A percentile compares a stretch with the other conserved stretches of the same genome.
Evolutionary conservation across 164 flowering plant species (phyloP).

Genomic region (Piper longum): DNA sequence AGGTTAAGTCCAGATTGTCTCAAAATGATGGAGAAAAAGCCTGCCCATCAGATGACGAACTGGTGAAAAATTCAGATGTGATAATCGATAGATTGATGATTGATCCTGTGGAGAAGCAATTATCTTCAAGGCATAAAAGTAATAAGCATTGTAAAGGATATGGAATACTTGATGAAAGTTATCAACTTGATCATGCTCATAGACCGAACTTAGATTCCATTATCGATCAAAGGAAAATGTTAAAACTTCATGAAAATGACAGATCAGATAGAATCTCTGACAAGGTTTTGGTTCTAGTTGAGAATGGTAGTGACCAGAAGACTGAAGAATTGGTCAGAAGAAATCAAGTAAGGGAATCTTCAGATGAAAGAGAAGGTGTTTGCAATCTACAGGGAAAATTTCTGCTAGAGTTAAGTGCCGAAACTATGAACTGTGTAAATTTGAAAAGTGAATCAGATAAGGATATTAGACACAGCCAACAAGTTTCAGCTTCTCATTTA

Average conservation of each 20-base stretch:
- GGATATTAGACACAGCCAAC: not conserved
- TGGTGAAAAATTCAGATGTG: constrained; percentile 2
- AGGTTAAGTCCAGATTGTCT: not conserved
- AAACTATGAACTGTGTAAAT: not conserved
- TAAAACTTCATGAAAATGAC: not conserved
- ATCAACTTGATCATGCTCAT: not conserved
- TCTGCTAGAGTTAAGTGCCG: not conserved
- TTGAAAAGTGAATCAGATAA: not conserved
- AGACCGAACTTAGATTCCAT: not conserved
- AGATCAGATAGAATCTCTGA: not conserved
- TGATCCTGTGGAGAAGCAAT: not conserved
- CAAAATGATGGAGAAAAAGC: constrained; percentile 5
- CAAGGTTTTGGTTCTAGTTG: not conserved
- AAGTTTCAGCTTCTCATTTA: not conserved
- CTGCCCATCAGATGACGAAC: constrained; percentile 9
- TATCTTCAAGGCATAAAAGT: not conserved
- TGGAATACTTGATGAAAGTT: not conserved
- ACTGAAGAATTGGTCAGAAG: not conserved
- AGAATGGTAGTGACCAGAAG: not conserved
- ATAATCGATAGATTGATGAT: constrained; percentile 1
- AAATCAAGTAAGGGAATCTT: not conserved
- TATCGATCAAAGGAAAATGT: not conserved
- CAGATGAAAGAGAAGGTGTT: not conserved
- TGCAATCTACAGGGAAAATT: not conserved
- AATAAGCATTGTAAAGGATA: not conserved